These are phyloP conservation scores for Neospermospora avenae DNA, from an alignment of 2,329 filamentous ascomycete genomes.

Conservation along the genomic window DNA sequence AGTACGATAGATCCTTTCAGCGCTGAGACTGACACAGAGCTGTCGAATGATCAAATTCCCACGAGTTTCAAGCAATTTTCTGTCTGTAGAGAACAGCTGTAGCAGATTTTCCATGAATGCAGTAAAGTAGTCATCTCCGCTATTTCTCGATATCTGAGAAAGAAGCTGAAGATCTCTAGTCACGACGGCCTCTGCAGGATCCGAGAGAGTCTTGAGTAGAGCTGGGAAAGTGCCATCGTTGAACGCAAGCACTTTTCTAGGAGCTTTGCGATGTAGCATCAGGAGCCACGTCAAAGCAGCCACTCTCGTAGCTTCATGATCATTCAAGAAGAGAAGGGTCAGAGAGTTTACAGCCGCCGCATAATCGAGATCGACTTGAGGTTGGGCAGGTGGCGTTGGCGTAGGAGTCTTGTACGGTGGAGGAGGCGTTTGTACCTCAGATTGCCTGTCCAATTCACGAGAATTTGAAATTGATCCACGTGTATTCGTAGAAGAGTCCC, in stretches of 20 bases:
- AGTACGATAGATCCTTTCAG: constrained; percentile 92
- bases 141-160: constrained; percentile 94
- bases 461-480: constrained; percentile 39
- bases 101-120: constrained; percentile 98
- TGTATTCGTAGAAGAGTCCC: constrained; percentile 33
- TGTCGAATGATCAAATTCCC: constrained; percentile 97
- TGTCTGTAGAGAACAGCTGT: constrained; percentile 92
- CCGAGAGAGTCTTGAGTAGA: constrained; percentile 90
- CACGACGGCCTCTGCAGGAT: constrained; percentile 92
- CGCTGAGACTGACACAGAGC: constrained; percentile 85
- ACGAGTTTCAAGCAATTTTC: constrained; percentile 83
- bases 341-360: constrained; percentile 90
- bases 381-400: constrained; percentile 40
- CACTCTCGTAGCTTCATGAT: constrained; percentile 92
- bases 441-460: constrained; percentile 49
- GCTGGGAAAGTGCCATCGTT: constrained; percentile 97
- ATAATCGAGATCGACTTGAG: constrained; percentile 81
- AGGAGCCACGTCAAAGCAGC: constrained; percentile 94
- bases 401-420: constrained; percentile 32
- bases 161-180: constrained; percentile 90
- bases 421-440: constrained; percentile 50
- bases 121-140: constrained; percentile 94
- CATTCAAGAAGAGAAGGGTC: constrained; percentile 90
- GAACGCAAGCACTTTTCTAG: constrained; percentile 87
- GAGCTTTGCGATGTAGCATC: constrained; percentile 95